Evolutionary conservation across 768 basidiomycete genomes (phyloP).

Genomic region (Macrolepiota dolichaula): DNA sequence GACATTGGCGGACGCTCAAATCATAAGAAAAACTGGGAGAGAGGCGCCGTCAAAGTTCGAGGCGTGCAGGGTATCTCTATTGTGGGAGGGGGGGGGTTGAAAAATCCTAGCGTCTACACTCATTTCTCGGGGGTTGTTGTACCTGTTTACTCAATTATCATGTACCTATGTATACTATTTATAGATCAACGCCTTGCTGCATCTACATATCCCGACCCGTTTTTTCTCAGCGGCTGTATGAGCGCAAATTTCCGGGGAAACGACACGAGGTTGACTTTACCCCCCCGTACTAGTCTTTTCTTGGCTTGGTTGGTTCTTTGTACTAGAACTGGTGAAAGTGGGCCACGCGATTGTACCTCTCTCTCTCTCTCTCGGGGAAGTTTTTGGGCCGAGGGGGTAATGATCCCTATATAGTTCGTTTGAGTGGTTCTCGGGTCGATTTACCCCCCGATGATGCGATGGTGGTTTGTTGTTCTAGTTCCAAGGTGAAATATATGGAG

Average conservation of each 20-base stretch:
- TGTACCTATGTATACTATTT: conserved; percentile 4
- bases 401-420: too few species aligned
- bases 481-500: too few species aligned
- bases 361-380: too few species aligned
- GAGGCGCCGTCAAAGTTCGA: neutral
- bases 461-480: too few species aligned
- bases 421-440: too few species aligned
- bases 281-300: neutral
- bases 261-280: neutral
- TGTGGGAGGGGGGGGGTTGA: conserved; percentile 4
- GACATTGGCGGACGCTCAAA: neutral
- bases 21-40: neutral
- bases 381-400: neutral
- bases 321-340: too few species aligned
- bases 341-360: too few species aligned
- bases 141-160: neutral
- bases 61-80: conserved; percentile 3
- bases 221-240: neutral
- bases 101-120: too few species aligned
- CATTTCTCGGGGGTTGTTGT: neutral
- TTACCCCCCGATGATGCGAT: too few species aligned
- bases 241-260: neutral
- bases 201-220: neutral
- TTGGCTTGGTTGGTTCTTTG: neutral
- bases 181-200: neutral